A percentile compares a stretch with the other conserved stretches of the same genome.
Evolutionary conservation across 2,329 filamentous ascomycete species (phyloP).

Genomic region (Conoideocrella luteorostrata): DNA sequence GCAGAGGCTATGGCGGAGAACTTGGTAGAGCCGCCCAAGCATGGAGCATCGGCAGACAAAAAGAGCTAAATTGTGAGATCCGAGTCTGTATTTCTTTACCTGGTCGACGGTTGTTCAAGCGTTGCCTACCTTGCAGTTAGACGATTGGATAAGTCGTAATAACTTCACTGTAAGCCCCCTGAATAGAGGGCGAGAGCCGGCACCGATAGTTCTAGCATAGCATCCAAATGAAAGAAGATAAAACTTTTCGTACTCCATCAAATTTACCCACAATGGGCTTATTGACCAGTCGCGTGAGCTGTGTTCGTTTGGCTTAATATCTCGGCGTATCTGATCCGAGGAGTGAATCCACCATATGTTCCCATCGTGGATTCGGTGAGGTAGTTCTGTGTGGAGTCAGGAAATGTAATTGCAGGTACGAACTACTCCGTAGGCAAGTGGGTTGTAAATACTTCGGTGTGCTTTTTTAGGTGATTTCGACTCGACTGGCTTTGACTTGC

Average conservation of each 20-base stretch:
- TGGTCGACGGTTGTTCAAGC: neutral
- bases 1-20: constrained; percentile 54
- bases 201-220: neutral
- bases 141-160: neutral
- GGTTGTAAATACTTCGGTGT: too few species aligned
- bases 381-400: neutral
- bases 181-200: neutral
- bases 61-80: constrained; percentile 22
- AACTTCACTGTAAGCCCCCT: neutral
- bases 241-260: neutral
- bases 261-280: neutral
- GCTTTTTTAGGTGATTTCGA: too few species aligned
- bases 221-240: constrained; percentile 5
- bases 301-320: neutral
- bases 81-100: neutral
- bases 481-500: too few species aligned
- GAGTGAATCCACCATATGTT: neutral
- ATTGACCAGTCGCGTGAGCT: neutral
- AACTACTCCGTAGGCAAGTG: neutral
- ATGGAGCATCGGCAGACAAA: constrained; percentile 24
- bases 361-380: neutral
- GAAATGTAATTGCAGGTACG: neutral
- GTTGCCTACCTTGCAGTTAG: neutral
- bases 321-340: neutral
- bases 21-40: constrained; percentile 36